phyloP scores from a whole-genome alignment of 2,329 filamentous ascomycete genomes.

The Leptographium radiaticola region DNA sequence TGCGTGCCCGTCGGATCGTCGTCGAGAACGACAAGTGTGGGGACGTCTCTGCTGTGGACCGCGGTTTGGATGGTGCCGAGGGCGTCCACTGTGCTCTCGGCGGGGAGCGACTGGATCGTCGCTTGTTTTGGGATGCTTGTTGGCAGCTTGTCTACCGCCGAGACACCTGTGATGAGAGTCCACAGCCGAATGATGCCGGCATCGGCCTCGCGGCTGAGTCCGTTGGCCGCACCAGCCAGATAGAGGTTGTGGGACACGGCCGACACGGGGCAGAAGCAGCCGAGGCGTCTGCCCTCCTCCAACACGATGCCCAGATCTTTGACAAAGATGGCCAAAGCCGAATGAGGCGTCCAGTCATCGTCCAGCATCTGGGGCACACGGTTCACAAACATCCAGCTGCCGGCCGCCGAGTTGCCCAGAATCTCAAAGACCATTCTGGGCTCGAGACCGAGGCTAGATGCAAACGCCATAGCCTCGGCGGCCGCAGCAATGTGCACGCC shows the following conservation, averaged over 20 bases:
- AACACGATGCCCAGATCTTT: conserved; percentile 21
- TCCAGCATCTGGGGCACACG: conserved; percentile 20
- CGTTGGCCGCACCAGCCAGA: conserved; percentile 19
- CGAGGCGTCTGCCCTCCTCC: conserved; percentile 19
- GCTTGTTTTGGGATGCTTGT: not conserved
- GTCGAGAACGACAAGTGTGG: conserved; percentile 29
- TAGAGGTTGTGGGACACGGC: conserved; percentile 20
- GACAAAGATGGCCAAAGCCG: conserved; percentile 23
- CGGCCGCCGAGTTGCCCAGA: conserved; percentile 23
- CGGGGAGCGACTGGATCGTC: not conserved
- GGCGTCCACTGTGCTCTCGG: not conserved
- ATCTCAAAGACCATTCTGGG: conserved; percentile 33
- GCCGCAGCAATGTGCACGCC: conserved; percentile 43
- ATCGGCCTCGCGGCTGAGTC: conserved; percentile 21
- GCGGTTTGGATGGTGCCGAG: not conserved
- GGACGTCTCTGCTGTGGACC: conserved; percentile 10
- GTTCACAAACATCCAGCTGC: conserved; percentile 25
- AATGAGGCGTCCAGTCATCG: conserved; percentile 18
- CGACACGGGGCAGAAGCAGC: conserved; percentile 17
- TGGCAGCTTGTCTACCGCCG: not conserved
- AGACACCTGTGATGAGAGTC: conserved; percentile 2
- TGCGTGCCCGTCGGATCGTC: conserved; percentile 49
- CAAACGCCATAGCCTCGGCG: conserved; percentile 43
- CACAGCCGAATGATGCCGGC: conserved; percentile 22
- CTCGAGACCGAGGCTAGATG: conserved; percentile 37